Conservation (phyloP, 768 basidiomycete species). For the Butyriboletus loyo region DNA sequence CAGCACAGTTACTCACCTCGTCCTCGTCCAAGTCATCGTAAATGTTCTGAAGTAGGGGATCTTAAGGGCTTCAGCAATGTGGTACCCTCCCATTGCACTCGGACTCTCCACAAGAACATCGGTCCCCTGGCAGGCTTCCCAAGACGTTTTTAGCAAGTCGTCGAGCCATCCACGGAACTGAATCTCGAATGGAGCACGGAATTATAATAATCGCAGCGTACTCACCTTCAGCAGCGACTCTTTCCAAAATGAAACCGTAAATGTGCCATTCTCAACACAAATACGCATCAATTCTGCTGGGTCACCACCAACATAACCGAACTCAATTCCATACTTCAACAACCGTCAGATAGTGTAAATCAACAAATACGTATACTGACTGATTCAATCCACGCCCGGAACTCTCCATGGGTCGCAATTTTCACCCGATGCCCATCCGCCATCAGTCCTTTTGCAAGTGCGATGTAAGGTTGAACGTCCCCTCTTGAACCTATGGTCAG, state of each 20-base stretch:
- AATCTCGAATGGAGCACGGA: constrained; percentile 4
- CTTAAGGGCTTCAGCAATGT: constrained; percentile 90
- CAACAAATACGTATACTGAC: constrained; percentile 44
- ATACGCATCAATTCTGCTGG: constrained; percentile 97
- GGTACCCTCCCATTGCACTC: constrained; percentile 95
- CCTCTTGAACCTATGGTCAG: constrained; percentile 95
- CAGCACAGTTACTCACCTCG: constrained; percentile 46
- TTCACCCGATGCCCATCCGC: constrained; percentile 84
- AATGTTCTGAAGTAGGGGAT: constrained; percentile 96
- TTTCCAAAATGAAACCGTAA: constrained; percentile 92
- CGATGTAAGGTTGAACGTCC: constrained; percentile 98
- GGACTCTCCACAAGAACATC: constrained; percentile 95
- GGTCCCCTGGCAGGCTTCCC: constrained; percentile 94
- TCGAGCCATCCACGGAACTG: constrained; percentile 98
- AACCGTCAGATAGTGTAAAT: constrained; percentile 5
- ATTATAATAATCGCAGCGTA: background rate
- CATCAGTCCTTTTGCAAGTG: constrained; percentile 87
- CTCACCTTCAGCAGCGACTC: constrained; percentile 82
- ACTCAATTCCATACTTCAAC: constrained; percentile 89
- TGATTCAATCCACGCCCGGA: constrained; percentile 91
- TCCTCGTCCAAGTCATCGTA: constrained; percentile 98
- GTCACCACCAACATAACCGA: constrained; percentile 91
- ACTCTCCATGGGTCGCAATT: constrained; percentile 96
- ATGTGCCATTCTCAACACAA: constrained; percentile 97
- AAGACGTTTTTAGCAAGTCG: constrained; percentile 90